phyloP scores from a whole-genome alignment of 2,329 filamentous ascomycete species.

The Hypoxylon sp. region DNA sequence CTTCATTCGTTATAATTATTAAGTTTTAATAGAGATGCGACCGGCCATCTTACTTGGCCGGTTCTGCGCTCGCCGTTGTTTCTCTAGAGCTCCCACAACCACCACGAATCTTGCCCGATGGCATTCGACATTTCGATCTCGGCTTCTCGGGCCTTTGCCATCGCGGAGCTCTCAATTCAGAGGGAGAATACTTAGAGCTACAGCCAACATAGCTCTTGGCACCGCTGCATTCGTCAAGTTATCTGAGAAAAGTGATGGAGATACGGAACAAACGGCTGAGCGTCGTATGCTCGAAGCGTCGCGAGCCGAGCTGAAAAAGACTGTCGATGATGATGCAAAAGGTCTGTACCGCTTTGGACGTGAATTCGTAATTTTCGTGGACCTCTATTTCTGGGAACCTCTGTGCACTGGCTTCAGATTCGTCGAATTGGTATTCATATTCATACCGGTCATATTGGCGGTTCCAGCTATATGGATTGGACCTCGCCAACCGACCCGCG shows the following conservation, averaged over 20 bases:
- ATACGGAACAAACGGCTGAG: constrained; percentile 77
- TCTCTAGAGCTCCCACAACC: constrained; percentile 41
- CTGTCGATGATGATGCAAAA: constrained; percentile 73
- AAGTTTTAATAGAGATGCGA: constrained; percentile 61
- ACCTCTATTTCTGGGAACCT: constrained; percentile 85
- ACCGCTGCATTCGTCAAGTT: constrained; percentile 72
- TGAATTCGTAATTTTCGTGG: constrained; percentile 75
- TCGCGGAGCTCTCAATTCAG: constrained; percentile 40
- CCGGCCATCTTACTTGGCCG: constrained; percentile 61
- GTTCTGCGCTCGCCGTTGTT: constrained; percentile 60
- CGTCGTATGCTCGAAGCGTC: constrained; percentile 89
- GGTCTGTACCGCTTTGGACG: constrained; percentile 72
- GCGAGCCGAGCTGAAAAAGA: constrained; percentile 80
- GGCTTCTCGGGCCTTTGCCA: constrained; percentile 26
- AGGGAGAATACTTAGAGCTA: constrained; percentile 58
- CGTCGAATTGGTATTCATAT: constrained; percentile 87
- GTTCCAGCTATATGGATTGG: constrained; percentile 89
- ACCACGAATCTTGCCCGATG: constrained; percentile 37
- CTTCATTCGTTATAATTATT: constrained; percentile 29
- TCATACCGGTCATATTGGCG: constrained; percentile 87
- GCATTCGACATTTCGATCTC: constrained; percentile 44
- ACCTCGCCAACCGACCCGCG: constrained; percentile 70
- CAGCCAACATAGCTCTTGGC: constrained; percentile 63
- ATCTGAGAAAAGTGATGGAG: constrained; percentile 68
- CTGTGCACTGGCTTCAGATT: constrained; percentile 90